Evolutionary conservation across 441 rosid genomes (phyloP).

Genomic region (Gossypium lobatum): DNA sequence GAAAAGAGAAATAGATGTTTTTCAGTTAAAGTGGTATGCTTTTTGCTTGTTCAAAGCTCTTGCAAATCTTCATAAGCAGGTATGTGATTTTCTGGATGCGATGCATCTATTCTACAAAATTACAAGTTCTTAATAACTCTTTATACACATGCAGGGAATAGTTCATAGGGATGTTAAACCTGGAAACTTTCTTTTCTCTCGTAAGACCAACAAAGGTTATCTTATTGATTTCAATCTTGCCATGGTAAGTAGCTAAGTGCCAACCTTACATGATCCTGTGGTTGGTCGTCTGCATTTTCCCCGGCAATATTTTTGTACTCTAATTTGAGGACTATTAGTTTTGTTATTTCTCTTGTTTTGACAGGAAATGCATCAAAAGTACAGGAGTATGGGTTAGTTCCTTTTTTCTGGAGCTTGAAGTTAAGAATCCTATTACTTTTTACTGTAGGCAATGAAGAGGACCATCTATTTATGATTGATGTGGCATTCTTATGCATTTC

Average conservation of each 20-base stretch:
- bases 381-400: conserved; percentile 52
- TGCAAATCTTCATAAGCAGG: conserved; percentile 88
- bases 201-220: conserved; percentile 67
- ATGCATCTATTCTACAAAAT: conserved; percentile 13
- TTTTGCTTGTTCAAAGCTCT: conserved; percentile 91
- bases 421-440: not conserved
- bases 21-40: conserved; percentile 74
- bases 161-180: conserved; percentile 99
- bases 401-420: not conserved
- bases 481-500: conserved; percentile 16
- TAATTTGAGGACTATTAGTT: conserved; percentile 3
- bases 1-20: conserved; percentile 67
- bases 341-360: conserved; percentile 21
- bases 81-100: conserved; percentile 14
- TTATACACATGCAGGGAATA: conserved; percentile 50
- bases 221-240: conserved; percentile 97
- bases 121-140: conserved; percentile 2
- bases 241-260: conserved; percentile 51
- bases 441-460: not conserved
- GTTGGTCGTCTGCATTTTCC: not conserved
- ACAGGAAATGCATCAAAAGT: conserved; percentile 84
- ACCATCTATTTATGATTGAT: conserved; percentile 19
- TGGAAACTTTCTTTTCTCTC: conserved; percentile 91
- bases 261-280: not conserved
- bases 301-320: not conserved